Evolutionary conservation across 768 basidiomycete species (phyloP).

Genomic region (Piloderma croceum): DNA sequence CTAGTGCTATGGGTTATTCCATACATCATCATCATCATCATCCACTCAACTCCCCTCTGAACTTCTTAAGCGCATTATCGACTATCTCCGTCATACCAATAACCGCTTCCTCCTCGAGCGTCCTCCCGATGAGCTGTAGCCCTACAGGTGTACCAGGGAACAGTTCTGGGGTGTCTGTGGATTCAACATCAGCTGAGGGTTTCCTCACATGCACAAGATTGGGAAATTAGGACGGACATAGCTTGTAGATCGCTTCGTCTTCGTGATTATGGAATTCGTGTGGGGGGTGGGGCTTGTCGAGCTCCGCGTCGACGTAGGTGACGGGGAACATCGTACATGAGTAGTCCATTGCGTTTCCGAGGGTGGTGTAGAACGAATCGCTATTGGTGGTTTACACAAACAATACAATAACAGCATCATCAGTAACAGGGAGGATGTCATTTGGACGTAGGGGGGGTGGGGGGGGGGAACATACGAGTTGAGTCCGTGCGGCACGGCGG

Average conservation of each 20-base stretch:
- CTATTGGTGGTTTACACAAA: slow-evolving; percentile 25
- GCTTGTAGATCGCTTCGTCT: slow-evolving; percentile 47
- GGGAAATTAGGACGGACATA: slow-evolving; percentile 38
- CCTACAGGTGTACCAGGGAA: slow-evolving; percentile 56
- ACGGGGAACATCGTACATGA: slow-evolving; percentile 59
- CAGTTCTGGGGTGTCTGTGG: slow-evolving; percentile 49
- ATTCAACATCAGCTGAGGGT: slow-evolving; percentile 1
- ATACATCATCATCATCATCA: background rate
- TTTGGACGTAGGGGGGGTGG: background rate
- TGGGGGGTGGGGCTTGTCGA: slow-evolving; percentile 44
- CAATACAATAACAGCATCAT: too few species aligned
- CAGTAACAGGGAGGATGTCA: background rate
- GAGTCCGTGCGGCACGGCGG: slow-evolving; percentile 59
- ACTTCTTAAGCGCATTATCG: slow-evolving; percentile 46
- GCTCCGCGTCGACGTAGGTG: slow-evolving; percentile 45
- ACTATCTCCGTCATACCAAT: slow-evolving; percentile 66
- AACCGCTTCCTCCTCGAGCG: slow-evolving; percentile 71
- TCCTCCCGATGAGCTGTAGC: slow-evolving; percentile 63
- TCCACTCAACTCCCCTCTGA: slow-evolving; percentile 29
- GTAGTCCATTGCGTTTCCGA: slow-evolving; percentile 70
- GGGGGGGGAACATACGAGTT: slow-evolving; percentile 35
- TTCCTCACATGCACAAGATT: background rate
- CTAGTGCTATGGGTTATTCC: too few species aligned
- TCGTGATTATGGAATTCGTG: slow-evolving; percentile 39
- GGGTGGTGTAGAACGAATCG: slow-evolving; percentile 46